These are phyloP conservation scores for Rutidosis leptorrhynchoides DNA, from an alignment of 129 eudicot species.

Conservation along the genomic window DNA sequence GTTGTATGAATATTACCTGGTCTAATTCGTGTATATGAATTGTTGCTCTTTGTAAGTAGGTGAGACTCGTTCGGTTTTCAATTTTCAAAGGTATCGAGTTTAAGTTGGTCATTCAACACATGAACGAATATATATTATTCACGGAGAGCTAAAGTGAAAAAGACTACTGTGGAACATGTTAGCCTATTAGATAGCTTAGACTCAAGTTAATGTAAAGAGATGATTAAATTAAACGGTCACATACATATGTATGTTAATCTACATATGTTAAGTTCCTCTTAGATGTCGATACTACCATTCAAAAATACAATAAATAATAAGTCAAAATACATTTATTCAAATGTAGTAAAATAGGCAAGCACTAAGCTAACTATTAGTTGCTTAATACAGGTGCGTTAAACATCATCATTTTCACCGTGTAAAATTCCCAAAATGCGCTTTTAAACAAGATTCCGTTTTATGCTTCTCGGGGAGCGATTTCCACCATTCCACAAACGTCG, in stretches of 20 bases:
- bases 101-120: too few species aligned
- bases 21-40: too few species aligned
- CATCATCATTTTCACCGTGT: neutral
- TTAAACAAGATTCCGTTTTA: conserved; percentile 45
- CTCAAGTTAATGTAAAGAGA: neutral
- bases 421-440: conserved; percentile 22
- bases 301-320: too few species aligned
- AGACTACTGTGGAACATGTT: too few species aligned
- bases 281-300: too few species aligned
- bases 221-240: neutral
- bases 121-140: too few species aligned
- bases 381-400: neutral
- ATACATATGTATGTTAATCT: neutral
- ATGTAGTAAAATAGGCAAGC: neutral
- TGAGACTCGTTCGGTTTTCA: too few species aligned
- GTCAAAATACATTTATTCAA: neutral
- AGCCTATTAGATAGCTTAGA: neutral
- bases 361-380: neutral
- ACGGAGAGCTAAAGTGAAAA: too few species aligned
- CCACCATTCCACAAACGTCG: conserved; percentile 89
- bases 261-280: too few species aligned
- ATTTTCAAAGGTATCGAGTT: too few species aligned
- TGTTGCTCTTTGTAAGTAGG: too few species aligned
- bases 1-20: neutral
- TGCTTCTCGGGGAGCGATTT: conserved; percentile 61